Evolutionary conservation across 2,329 filamentous ascomycete genomes (phyloP).

Genomic region (Trichoderma sp.): DNA sequence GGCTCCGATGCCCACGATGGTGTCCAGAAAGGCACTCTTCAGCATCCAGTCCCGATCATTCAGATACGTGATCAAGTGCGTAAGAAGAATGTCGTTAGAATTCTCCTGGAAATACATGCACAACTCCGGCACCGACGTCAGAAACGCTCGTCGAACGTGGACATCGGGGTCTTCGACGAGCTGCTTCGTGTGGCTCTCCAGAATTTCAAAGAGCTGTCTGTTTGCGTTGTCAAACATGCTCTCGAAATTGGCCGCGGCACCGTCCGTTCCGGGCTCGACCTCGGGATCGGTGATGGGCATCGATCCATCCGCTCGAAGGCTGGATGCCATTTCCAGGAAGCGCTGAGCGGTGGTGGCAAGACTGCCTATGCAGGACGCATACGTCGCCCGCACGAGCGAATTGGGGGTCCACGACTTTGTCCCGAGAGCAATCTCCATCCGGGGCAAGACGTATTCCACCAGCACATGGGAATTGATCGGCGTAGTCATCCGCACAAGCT

Average conservation of each 20-base stretch:
- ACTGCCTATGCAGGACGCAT: slow-evolving; percentile 88
- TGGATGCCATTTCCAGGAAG: slow-evolving; percentile 89
- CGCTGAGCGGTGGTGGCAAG: slow-evolving; percentile 81
- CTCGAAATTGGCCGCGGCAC: slow-evolving; percentile 70
- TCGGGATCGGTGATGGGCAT: slow-evolving; percentile 77
- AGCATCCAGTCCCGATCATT: slow-evolving; percentile 97
- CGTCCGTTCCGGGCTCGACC: slow-evolving; percentile 68
- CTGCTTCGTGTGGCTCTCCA: slow-evolving; percentile 86
- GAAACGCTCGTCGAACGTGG: slow-evolving; percentile 84
- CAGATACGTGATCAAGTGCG: slow-evolving; percentile 93
- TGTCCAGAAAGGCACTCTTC: slow-evolving; percentile 95
- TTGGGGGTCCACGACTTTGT: slow-evolving; percentile 54
- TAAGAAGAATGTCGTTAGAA: slow-evolving; percentile 93
- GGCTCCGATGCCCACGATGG: slow-evolving; percentile 87
- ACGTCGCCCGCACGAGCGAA: slow-evolving; percentile 80
- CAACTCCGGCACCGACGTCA: slow-evolving; percentile 86
- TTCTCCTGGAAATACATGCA: slow-evolving; percentile 95
- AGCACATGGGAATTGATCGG: slow-evolving; percentile 71
- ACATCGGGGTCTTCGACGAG: slow-evolving; percentile 85
- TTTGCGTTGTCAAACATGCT: slow-evolving; percentile 87
- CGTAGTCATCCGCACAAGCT: slow-evolving; percentile 85
- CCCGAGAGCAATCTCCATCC: slow-evolving; percentile 59
- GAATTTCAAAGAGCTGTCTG: slow-evolving; percentile 76
- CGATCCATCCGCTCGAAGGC: slow-evolving; percentile 79
- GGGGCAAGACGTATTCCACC: slow-evolving; percentile 67